A percentile compares a stretch with the other conserved stretches of the same genome.
Evolutionary conservation across 805 yeast species (phyloP).

Genomic region (Ogataea salicorniae): DNA sequence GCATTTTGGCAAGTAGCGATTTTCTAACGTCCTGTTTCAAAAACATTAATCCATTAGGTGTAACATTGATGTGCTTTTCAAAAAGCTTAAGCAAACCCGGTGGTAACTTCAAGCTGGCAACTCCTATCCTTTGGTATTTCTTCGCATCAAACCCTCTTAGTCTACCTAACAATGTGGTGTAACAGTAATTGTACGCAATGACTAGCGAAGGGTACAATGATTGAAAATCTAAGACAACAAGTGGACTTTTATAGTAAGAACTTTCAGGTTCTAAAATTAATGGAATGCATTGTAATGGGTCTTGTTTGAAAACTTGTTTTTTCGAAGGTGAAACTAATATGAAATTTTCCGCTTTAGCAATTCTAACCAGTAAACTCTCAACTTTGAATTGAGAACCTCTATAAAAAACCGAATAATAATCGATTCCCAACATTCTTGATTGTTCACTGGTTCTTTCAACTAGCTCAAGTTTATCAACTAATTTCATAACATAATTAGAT

Average conservation of each 20-base stretch:
- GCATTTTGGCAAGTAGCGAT: slow-evolving; percentile 77
- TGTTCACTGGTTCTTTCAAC: slow-evolving; percentile 72
- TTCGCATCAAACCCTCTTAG: slow-evolving; percentile 46
- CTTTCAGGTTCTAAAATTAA: slow-evolving; percentile 90
- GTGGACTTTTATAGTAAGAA: slow-evolving; percentile 79
- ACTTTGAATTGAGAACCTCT: slow-evolving; percentile 94
- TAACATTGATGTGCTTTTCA: slow-evolving; percentile 50
- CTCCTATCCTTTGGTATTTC: slow-evolving; percentile 48
- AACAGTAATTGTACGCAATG: slow-evolving; percentile 88
- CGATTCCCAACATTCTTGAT: slow-evolving; percentile 82
- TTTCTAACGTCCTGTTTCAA: slow-evolving; percentile 60
- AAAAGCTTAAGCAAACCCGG: slow-evolving; percentile 52
- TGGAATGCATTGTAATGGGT: slow-evolving; percentile 82
- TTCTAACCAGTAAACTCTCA: slow-evolving; percentile 72
- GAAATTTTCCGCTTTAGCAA: slow-evolving; percentile 72
- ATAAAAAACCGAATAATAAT: slow-evolving; percentile 79
- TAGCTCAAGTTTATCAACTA: slow-evolving; percentile 59
- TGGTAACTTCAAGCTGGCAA: slow-evolving; percentile 43
- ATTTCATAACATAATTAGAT: slow-evolving; percentile 37
- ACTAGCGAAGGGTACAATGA: slow-evolving; percentile 90
- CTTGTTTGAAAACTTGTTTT: slow-evolving; percentile 75
- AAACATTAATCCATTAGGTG: slow-evolving; percentile 88
- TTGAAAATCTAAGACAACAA: slow-evolving; percentile 88
- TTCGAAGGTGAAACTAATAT: slow-evolving; percentile 75
- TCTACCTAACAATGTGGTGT: slow-evolving; percentile 64